Evolutionary conservation across 345 rosid species (phyloP).

Genomic region (Diplotaxis tenuifolia): DNA sequence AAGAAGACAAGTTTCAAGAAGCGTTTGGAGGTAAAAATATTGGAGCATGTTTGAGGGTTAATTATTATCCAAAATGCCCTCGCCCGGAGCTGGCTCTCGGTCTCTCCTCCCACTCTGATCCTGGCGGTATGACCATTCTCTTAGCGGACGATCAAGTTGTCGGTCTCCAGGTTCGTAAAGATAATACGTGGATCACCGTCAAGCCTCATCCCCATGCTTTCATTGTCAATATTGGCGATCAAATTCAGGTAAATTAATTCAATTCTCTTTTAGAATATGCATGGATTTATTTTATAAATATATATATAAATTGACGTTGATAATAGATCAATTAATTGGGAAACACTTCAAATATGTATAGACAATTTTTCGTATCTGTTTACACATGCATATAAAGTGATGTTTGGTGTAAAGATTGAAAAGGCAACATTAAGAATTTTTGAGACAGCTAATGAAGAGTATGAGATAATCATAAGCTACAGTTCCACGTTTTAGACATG

Average conservation of each 20-base stretch:
- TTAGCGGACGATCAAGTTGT: conserved; percentile 68
- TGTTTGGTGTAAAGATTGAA: background rate
- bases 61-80: conserved; percentile 92
- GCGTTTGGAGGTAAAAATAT: conserved; percentile 71
- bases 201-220: conserved; percentile 82
- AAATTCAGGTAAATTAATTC: conserved; percentile 62
- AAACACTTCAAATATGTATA: background rate
- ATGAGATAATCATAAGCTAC: background rate
- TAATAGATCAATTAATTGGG: background rate
- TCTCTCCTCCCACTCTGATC: conserved; percentile 87
- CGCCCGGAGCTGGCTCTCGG: conserved; percentile 87
- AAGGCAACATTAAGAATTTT: background rate
- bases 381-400: background rate
- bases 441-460: background rate
- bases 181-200: conserved; percentile 72
- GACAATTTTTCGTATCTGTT: background rate
- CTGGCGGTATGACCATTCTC: conserved; percentile 84
- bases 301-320: too few species aligned
- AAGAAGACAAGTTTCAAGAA: conserved; percentile 51
- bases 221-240: conserved; percentile 90
- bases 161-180: conserved; percentile 79
- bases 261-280: background rate
- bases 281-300: too few species aligned
- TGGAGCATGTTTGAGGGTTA: conserved; percentile 80
- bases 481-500: background rate